phyloP scores from a whole-genome alignment of 805 yeast genomes.

The Debaryomyces castellii region DNA sequence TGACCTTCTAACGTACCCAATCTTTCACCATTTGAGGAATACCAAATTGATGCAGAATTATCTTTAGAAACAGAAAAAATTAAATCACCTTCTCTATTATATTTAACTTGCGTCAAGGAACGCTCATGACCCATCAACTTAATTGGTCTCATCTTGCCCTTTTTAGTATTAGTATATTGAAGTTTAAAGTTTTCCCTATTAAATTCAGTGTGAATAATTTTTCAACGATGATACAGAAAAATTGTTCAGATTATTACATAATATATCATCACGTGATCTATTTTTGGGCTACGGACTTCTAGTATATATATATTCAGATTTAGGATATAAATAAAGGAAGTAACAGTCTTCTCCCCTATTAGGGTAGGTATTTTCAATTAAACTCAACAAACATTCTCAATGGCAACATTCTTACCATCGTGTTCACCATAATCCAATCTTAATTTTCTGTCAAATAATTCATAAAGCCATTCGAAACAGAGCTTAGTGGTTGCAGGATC shows the following conservation, averaged over 20 bases:
- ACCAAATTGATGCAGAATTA: slow-evolving; percentile 88
- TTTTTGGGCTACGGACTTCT: not conserved
- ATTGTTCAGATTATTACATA: slow-evolving; percentile 3
- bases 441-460: slow-evolving; percentile 68
- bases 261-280: slow-evolving; percentile 4
- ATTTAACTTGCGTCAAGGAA: slow-evolving; percentile 94
- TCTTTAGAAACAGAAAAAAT: slow-evolving; percentile 92
- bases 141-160: slow-evolving; percentile 43
- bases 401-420: slow-evolving; percentile 47
- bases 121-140: slow-evolving; percentile 94
- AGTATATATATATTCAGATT: too few relatives aligned
- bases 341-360: too few relatives aligned
- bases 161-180: not conserved
- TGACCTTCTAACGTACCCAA: slow-evolving; percentile 86
- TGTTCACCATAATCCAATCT: slow-evolving; percentile 65
- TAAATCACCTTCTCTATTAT: slow-evolving; percentile 92
- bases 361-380: too few relatives aligned
- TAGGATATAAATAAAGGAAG: too few relatives aligned
- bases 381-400: slow-evolving; percentile 63
- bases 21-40: slow-evolving; percentile 92
- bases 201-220: slow-evolving; percentile 6
- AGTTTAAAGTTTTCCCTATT: not conserved
- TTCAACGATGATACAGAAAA: slow-evolving; percentile 7
- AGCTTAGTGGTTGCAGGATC: slow-evolving; percentile 74
- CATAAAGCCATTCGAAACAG: slow-evolving; percentile 66